Conservation (phyloP, 2,329 filamentous ascomycete genomes). For the Fusarium hostae region DNA sequence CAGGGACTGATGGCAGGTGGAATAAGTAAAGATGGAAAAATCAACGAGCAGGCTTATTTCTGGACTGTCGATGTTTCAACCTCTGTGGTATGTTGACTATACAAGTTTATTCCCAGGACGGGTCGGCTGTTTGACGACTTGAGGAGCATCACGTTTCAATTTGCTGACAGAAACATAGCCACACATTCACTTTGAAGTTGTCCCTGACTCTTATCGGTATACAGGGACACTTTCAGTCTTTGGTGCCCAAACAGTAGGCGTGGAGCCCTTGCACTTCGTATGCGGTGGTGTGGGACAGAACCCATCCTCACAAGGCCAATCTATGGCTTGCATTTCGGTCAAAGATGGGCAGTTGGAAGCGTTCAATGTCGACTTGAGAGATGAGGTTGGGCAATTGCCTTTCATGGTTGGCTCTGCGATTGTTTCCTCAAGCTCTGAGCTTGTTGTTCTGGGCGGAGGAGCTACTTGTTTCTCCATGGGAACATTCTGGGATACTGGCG, state of each 20-base stretch:
- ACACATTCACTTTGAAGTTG: constrained; percentile 40
- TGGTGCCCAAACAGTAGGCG: constrained; percentile 45
- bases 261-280: constrained; percentile 38
- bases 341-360: constrained; percentile 45
- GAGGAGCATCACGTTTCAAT: background rate
- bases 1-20: constrained; percentile 78
- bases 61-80: constrained; percentile 67
- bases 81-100: constrained; percentile 48
- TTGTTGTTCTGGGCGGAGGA: constrained; percentile 80
- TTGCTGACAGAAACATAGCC: constrained; percentile 36
- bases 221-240: constrained; percentile 45
- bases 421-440: constrained; percentile 57
- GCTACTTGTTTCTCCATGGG: constrained; percentile 93
- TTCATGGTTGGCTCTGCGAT: constrained; percentile 77
- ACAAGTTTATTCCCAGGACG: background rate
- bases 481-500: constrained; percentile 79
- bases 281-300: constrained; percentile 50
- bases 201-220: constrained; percentile 5
- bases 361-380: constrained; percentile 4
- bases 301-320: constrained; percentile 45
- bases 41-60: constrained; percentile 70
- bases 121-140: background rate
- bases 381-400: constrained; percentile 53
- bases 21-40: constrained; percentile 70
- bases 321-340: constrained; percentile 35